A percentile compares a stretch with the other conserved stretches of the same genome.
Evolutionary conservation across 176 grass and related monocot genomes (phyloP).

Genomic region (Pontederia crassipes): DNA sequence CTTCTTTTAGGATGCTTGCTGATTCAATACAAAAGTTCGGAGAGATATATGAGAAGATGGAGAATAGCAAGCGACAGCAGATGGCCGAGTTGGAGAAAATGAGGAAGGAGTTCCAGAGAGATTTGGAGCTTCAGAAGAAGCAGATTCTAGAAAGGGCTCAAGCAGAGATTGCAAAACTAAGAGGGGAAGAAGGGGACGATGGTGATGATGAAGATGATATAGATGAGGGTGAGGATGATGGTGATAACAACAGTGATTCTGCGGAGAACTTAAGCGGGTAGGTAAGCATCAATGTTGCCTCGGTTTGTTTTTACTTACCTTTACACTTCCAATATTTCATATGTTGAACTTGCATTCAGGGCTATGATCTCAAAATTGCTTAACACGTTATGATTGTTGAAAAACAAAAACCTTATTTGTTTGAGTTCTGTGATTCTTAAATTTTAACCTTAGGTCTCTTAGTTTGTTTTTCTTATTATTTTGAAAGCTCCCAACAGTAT

Average conservation of each 20-base stretch:
- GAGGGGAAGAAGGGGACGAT: conserved; percentile 25
- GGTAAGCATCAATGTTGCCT: conserved; percentile 21
- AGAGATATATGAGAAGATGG: conserved; percentile 57
- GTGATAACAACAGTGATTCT: conserved; percentile 14
- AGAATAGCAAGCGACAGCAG: conserved; percentile 58
- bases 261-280: conserved; percentile 39
- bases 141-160: conserved; percentile 70
- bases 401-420: too few species aligned
- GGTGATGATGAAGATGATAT: not conserved
- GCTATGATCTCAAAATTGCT: not conserved
- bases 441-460: too few species aligned
- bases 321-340: not conserved
- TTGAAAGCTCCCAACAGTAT: too few species aligned
- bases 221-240: not conserved
- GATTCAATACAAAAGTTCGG: conserved; percentile 54
- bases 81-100: conserved; percentile 56
- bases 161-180: conserved; percentile 42
- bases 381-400: too few species aligned
- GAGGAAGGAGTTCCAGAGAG: conserved; percentile 67
- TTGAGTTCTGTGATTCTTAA: too few species aligned
- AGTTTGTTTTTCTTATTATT: too few species aligned
- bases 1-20: conserved; percentile 29
- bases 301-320: not conserved
- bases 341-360: not conserved
- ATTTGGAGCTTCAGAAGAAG: conserved; percentile 50